A percentile compares a stretch with the other conserved stretches of the same genome.
Conservation (phyloP, 306 rosid species). For the Malus domestica region DNA sequence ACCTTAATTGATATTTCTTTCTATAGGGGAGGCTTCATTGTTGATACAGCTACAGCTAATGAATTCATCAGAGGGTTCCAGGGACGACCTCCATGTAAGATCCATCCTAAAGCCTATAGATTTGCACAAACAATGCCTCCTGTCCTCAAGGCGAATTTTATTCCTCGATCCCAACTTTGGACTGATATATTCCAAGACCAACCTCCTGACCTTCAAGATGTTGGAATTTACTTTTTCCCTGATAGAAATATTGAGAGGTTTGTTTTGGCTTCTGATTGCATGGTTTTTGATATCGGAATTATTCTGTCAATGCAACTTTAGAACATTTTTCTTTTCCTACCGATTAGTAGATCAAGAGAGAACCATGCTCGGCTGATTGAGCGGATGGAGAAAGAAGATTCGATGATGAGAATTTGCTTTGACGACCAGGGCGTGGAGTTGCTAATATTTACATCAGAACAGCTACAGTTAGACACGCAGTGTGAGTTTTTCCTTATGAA, state of each 20-base stretch:
- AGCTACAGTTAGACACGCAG: slow-evolving; percentile 35
- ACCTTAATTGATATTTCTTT: slow-evolving; percentile 9
- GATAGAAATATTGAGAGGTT: slow-evolving; percentile 40
- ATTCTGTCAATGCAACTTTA: slow-evolving; percentile 5
- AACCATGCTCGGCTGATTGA: slow-evolving; percentile 26
- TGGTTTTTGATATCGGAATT: background rate
- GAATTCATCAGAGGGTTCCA: slow-evolving; percentile 39
- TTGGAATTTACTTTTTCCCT: slow-evolving; percentile 67
- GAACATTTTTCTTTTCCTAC: slow-evolving; percentile 6
- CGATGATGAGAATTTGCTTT: slow-evolving; percentile 41
- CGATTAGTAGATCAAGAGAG: slow-evolving; percentile 37
- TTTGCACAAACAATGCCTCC: slow-evolving; percentile 44
- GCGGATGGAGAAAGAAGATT: slow-evolving; percentile 40
- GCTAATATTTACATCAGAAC: slow-evolving; percentile 53
- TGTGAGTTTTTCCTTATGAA: slow-evolving; percentile 29
- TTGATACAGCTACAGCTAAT: slow-evolving; percentile 9
- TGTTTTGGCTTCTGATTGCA: slow-evolving; percentile 17
- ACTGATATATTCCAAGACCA: slow-evolving; percentile 35
- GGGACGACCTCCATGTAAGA: slow-evolving; percentile 54
- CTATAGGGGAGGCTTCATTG: slow-evolving; percentile 60
- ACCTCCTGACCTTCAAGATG: slow-evolving; percentile 47
- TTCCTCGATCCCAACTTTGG: slow-evolving; percentile 31
- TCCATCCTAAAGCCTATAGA: slow-evolving; percentile 36
- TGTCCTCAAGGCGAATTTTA: slow-evolving; percentile 34
- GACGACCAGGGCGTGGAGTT: slow-evolving; percentile 38